These are phyloP conservation scores for Hypoxylon sp. DNA, from an alignment of 2,329 filamentous ascomycete species.

Conservation along the genomic window DNA sequence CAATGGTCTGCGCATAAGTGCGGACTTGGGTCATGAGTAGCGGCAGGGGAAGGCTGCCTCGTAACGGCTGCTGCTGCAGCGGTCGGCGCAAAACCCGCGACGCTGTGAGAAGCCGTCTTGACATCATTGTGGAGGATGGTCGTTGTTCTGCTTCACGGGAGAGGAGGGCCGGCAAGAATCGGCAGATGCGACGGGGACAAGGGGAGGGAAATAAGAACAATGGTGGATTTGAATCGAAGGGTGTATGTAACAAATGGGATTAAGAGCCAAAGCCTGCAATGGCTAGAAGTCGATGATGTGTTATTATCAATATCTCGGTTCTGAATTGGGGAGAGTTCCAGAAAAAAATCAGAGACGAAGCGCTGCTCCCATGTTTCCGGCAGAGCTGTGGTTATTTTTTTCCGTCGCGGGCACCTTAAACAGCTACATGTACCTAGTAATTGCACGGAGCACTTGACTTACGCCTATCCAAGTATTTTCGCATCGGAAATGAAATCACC, in stretches of 20 bases:
- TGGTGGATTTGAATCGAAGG: neutral
- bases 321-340: constrained; percentile 27
- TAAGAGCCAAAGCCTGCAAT: constrained; percentile 35
- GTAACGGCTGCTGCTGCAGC: constrained; percentile 59
- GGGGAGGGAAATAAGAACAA: constrained; percentile 5
- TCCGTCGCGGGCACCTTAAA: constrained; percentile 19
- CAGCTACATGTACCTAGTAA: too few relatives aligned
- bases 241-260: constrained; percentile 16
- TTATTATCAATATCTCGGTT: constrained; percentile 36
- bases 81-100: constrained; percentile 57
- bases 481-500: constrained; percentile 36
- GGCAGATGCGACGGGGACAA: constrained; percentile 19
- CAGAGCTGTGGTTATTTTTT: constrained; percentile 24
- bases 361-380: constrained; percentile 38
- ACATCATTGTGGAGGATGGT: constrained; percentile 49
- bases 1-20: constrained; percentile 80
- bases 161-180: constrained; percentile 26
- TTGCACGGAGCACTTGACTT: constrained; percentile 26
- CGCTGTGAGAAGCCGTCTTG: constrained; percentile 54
- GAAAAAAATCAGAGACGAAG: constrained; percentile 17
- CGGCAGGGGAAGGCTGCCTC: constrained; percentile 59
- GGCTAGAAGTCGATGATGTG: constrained; percentile 34
- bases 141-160: constrained; percentile 1
- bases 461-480: constrained; percentile 12
- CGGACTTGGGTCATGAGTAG: constrained; percentile 68